Conservation (phyloP, 192 early-diverging fungal genomes). For the Podila clonocystis region DNA sequence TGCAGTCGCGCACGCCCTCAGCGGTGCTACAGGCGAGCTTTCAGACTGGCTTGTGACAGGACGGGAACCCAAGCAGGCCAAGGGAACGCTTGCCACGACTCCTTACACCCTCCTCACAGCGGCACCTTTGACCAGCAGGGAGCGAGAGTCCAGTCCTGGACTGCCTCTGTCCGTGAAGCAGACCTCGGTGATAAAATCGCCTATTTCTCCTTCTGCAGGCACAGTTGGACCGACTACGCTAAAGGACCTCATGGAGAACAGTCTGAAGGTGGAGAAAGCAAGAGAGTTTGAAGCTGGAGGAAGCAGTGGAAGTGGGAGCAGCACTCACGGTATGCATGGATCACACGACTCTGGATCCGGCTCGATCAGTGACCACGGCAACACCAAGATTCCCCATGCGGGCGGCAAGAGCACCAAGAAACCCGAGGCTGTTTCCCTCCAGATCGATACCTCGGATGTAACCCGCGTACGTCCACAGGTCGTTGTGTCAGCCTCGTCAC, state of each 20-base stretch:
- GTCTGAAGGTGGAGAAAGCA: not conserved
- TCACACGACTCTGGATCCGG: not conserved
- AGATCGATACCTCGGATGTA: slow-evolving; percentile 3
- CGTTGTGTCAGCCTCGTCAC: not conserved
- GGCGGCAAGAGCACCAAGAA: not conserved
- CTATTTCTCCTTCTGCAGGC: slow-evolving; percentile 29
- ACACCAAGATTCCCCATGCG: not conserved
- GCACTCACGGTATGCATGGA: not conserved
- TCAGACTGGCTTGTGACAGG: slow-evolving; percentile 39
- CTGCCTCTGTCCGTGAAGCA: slow-evolving; percentile 5
- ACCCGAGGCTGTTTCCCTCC: not conserved
- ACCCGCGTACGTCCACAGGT: not conserved
- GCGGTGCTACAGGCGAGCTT: slow-evolving; percentile 55
- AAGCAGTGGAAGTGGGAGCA: not conserved
- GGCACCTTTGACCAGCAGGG: not conserved
- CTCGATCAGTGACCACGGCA: not conserved
- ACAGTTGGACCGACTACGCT: slow-evolving; percentile 14
- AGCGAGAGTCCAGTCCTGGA: not conserved
- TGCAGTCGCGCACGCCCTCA: slow-evolving; percentile 56
- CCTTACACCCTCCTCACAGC: not conserved
- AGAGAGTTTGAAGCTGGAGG: not conserved
- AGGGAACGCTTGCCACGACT: not conserved
- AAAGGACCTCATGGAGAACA: slow-evolving; percentile 29
- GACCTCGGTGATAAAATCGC: slow-evolving; percentile 14
- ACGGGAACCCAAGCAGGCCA: slow-evolving; percentile 23